Percentiles rank a stretch among this genome's conserved stretches.
These are phyloP conservation scores for Rubia occidens DNA, from an alignment of 305 asterid genomes.

Conservation along the genomic window DNA sequence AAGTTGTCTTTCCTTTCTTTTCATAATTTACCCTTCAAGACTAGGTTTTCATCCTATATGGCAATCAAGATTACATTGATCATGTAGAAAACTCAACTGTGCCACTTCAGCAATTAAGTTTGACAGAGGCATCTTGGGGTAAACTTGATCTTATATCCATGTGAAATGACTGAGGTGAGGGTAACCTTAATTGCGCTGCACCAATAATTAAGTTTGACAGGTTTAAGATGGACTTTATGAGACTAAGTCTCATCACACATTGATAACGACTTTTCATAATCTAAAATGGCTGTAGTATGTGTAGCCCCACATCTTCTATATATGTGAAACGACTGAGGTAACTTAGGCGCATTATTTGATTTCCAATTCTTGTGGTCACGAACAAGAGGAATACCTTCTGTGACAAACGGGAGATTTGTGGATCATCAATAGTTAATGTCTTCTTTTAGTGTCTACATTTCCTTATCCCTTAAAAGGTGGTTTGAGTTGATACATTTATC, in stretches of 20 bases:
- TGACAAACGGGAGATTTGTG: not conserved
- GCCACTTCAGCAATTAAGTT: not conserved
- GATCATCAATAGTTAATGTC: not conserved
- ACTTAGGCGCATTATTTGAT: not conserved
- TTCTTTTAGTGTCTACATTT: not conserved
- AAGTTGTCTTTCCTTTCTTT: not conserved
- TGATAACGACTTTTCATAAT: no score
- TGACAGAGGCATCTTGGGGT: not conserved
- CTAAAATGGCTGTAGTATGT: not conserved
- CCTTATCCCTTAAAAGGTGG: not conserved
- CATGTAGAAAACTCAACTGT: not conserved
- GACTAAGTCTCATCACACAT: not conserved
- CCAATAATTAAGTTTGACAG: not conserved
- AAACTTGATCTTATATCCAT: not conserved
- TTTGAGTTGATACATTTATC: not conserved
- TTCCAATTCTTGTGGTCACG: not conserved
- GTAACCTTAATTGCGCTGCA: not conserved
- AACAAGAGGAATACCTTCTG: not conserved
- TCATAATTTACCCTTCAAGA: not conserved
- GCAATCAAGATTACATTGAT: not conserved
- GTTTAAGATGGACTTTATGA: not conserved
- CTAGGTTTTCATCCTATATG: not conserved
- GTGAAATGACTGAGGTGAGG: not conserved
- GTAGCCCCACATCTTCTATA: not conserved
- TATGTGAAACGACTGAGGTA: not conserved